These are phyloP conservation scores for Plasmodium gaboni DNA, from an alignment of 169 alveolate species.

Conservation along the genomic window DNA sequence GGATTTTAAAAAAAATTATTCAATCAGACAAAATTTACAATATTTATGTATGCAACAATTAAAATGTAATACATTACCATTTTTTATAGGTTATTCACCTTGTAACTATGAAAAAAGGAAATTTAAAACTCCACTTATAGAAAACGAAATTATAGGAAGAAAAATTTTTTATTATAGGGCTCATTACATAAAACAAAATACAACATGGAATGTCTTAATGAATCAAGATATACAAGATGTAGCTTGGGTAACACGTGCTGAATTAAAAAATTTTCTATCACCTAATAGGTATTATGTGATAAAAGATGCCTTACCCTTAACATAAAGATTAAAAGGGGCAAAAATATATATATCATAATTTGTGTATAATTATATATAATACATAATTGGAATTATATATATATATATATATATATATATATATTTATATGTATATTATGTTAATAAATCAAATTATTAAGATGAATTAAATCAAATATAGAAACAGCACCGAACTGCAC, in stretches of 20 bases:
- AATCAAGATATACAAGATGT: slow-evolving; percentile 77
- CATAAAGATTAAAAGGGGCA: slow-evolving; percentile 7
- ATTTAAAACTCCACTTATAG: slow-evolving; percentile 43
- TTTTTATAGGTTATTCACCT: slow-evolving; percentile 85
- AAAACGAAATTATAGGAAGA: slow-evolving; percentile 74
- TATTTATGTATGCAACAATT: slow-evolving; percentile 81
- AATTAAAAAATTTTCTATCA: slow-evolving; percentile 65
- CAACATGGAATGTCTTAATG: slow-evolving; percentile 19
- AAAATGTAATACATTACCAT: slow-evolving; percentile 66
- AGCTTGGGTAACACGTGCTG: slow-evolving; percentile 85
- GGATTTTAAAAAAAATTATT: slow-evolving; percentile 80
- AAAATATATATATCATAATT: background rate
- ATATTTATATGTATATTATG: background rate
- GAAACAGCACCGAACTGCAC: no score
- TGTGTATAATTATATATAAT: background rate
- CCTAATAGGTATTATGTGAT: slow-evolving; percentile 31
- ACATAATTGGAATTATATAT: background rate
- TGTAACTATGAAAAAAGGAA: slow-evolving; percentile 76
- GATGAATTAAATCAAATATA: no score
- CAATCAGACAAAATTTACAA: slow-evolving; percentile 79
- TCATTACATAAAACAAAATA: slow-evolving; percentile 74
- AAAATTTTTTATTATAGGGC: slow-evolving; percentile 86
- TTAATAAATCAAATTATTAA: no score
- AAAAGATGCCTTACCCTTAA: slow-evolving; percentile 61
- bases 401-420: background rate